Evolutionary conservation across 179 eudicot genomes (phyloP).

Genomic region (Actinidia chinensis): DNA sequence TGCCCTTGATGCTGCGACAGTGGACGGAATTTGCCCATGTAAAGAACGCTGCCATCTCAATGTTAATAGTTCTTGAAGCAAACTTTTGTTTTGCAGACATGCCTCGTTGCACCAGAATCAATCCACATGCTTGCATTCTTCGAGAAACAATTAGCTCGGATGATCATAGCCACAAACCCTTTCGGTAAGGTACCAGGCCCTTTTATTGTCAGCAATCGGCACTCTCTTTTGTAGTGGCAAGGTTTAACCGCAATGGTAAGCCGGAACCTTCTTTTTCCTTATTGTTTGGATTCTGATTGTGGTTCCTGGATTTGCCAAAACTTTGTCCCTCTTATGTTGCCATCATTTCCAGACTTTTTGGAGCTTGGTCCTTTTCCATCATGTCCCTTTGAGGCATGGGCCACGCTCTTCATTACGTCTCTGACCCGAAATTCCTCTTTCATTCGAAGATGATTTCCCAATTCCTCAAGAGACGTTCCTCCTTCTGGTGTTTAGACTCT

Average conservation of each 20-base stretch:
- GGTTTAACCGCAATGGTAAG: neutral
- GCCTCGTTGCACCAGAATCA: neutral
- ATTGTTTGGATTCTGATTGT: neutral
- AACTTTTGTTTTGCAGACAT: neutral
- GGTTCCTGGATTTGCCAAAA: neutral
- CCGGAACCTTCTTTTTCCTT: neutral
- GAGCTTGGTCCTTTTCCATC: neutral
- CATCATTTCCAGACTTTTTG: neutral
- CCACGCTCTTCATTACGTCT: neutral
- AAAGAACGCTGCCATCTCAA: neutral
- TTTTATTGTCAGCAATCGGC: neutral
- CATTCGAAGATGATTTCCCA: neutral
- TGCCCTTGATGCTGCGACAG: neutral
- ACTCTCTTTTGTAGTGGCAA: neutral
- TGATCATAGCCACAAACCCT: neutral
- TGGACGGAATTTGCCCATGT: neutral
- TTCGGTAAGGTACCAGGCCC: neutral
- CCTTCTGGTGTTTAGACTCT: neutral
- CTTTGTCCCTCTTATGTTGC: too few relatives aligned
- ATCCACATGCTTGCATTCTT: neutral
- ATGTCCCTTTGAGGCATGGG: neutral
- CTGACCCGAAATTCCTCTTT: neutral
- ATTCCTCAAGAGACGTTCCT: neutral
- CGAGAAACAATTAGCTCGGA: neutral
- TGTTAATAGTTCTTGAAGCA: neutral